Evolutionary conservation across 2,329 filamentous ascomycete genomes (phyloP).

Genomic region (Diplocarpon rosae): DNA sequence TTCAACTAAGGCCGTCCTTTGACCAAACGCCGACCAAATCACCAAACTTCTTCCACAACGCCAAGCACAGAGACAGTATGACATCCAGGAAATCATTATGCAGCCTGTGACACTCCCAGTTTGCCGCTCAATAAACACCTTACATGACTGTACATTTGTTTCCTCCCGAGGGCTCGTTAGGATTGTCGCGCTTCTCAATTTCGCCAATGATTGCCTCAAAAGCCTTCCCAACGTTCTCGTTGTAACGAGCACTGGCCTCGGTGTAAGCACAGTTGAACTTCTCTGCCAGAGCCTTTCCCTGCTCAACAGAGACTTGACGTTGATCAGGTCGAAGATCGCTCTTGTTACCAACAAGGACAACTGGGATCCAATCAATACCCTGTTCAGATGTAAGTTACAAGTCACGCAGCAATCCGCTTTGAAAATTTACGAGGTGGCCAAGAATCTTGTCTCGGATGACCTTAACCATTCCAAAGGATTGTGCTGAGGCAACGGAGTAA

Average conservation of each 20-base stretch:
- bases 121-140: background rate
- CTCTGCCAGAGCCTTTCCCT: conserved; percentile 74
- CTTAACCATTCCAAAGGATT: conserved; percentile 94
- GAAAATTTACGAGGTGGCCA: conserved; percentile 70
- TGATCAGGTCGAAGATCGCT: conserved; percentile 87
- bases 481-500: conserved; percentile 89
- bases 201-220: conserved; percentile 92
- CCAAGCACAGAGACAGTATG: conserved; percentile 5
- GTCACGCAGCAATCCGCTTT: background rate
- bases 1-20: background rate
- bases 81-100: conserved; percentile 2
- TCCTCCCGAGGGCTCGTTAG: conserved; percentile 67
- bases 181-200: conserved; percentile 90
- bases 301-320: conserved; percentile 77
- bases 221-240: conserved; percentile 84
- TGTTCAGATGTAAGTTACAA: conserved; percentile 28
- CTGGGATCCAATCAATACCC: conserved; percentile 85
- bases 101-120: background rate
- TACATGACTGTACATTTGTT: conserved; percentile 83
- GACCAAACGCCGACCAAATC: no score
- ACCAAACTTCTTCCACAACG: no score
- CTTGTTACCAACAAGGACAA: conserved; percentile 96
- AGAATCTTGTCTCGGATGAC: conserved; percentile 96
- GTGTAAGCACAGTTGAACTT: conserved; percentile 90
- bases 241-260: conserved; percentile 86